Base-by-base conservation (phyloP, 805 yeast genomes). In the Priceomyces medius region DNA sequence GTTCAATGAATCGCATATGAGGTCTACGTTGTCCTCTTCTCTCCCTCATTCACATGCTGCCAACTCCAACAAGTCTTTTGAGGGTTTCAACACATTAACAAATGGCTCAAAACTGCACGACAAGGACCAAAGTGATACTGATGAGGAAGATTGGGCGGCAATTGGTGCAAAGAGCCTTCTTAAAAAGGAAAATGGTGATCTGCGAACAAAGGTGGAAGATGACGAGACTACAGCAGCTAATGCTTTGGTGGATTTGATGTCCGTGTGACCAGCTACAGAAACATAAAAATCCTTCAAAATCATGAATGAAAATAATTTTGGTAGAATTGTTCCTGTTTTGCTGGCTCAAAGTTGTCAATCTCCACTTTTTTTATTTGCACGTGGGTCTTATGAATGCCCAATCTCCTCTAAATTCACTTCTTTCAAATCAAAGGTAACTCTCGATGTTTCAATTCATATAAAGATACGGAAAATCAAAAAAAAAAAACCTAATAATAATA, bases 121-220 rank as follows among this genome's bases (percentile, higher is more conserved):
- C 4, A 31, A 38, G n/a, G 32, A 21, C 18, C 38, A 34, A 21
- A 38, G 81, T 33, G 95, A 88, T 55, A 91, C 99, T 0, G 99
- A 91, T 61, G 98, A 91, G 57, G 99, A 91, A 63, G 98, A 91
- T 63, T 91, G 99, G 99, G 85, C 82, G 47, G 67, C 88, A 0
- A 83, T 90, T 40, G 97, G 97, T 1, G 89, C 97, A 0, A 83
- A 77, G 28, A 68, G 79, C 32, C 66, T 88, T 42, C 67, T 86
- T 35, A 48, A 37, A 36, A 49, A 47, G 18, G 32, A 41, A 39
- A 35, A 40, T 35, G 37, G 41, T 10, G 32, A 28, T 13, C 42
- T 42, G 20, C 40, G 50, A n/a, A 31, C 40, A 27, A 49, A 4
- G 33, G 28, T 17, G 37, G 52, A 55, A 35, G 61, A 56, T 26